Conservation (phyloP, 352 stramenopile genomes). For the Pythium volutum region DNA sequence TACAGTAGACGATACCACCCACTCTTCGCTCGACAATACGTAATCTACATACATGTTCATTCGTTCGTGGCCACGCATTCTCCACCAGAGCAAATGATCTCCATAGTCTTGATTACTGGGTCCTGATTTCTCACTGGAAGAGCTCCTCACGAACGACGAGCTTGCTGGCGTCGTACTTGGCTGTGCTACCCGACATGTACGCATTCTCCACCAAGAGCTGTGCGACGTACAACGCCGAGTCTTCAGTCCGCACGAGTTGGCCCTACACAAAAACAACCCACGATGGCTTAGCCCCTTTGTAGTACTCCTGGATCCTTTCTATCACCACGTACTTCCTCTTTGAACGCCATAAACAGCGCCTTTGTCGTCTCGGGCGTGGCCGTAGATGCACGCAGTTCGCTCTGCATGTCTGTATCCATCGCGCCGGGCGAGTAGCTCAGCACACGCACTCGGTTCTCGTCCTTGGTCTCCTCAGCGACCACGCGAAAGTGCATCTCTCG, state of each 20-base stretch:
- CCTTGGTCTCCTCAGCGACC: conserved; percentile 54
- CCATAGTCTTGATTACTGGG: too few relatives aligned
- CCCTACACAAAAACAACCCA: neutral
- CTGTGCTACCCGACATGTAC: conserved; percentile 6
- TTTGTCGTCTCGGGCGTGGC: neutral
- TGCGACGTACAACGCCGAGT: conserved; percentile 9
- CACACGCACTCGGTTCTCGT: conserved; percentile 33
- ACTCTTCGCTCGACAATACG: too few relatives aligned
- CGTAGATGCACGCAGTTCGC: conserved; percentile 47
- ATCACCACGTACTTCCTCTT: neutral
- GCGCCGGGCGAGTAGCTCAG: conserved; percentile 85
- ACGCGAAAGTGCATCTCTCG: conserved; percentile 86
- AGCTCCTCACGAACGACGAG: conserved; percentile 4
- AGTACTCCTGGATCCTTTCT: neutral
- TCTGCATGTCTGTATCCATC: conserved; percentile 87
- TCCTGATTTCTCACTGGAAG: conserved; percentile 8
- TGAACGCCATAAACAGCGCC: conserved; percentile 10
- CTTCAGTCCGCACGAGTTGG: conserved; percentile 5
- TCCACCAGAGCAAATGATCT: too few relatives aligned
- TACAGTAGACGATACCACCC: too few relatives aligned
- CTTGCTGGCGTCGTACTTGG: conserved; percentile 6
- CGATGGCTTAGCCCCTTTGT: neutral
- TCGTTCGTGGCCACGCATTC: too few relatives aligned
- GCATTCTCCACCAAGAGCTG: neutral
- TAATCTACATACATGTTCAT: too few relatives aligned